These are phyloP conservation scores for Annulohypoxylon moriforme DNA, from an alignment of 495 filamentous ascomycete genomes.

Conservation along the genomic window DNA sequence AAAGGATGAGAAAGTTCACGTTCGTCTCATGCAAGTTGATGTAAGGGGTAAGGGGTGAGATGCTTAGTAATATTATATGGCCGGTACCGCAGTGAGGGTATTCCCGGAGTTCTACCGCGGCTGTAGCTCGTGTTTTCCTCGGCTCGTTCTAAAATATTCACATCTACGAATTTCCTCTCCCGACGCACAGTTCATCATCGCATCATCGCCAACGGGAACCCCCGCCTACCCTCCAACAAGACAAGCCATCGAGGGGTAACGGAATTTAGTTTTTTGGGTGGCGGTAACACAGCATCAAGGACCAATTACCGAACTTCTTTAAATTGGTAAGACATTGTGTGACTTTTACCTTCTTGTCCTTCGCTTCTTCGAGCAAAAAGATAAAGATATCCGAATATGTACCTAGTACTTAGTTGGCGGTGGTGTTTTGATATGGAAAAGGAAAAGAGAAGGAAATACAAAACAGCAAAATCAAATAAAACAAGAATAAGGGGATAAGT, in stretches of 20 bases:
- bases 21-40: background rate
- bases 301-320: constrained; percentile 16
- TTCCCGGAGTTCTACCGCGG: constrained; percentile 4
- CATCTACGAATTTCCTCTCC: constrained; percentile 49
- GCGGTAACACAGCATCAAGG: constrained; percentile 41
- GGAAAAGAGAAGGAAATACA: background rate
- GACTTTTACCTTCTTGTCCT: background rate
- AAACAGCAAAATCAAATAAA: background rate
- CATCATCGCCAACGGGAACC: constrained; percentile 21
- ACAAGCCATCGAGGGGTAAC: constrained; percentile 13
- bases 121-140: background rate
- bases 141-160: constrained; percentile 44
- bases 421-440: background rate
- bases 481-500: background rate
- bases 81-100: too few relatives aligned
- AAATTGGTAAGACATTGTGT: constrained; percentile 29
- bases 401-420: background rate
- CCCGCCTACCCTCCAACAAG: constrained; percentile 36
- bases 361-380: background rate
- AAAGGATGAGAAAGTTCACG: background rate
- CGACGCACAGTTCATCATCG: constrained; percentile 43
- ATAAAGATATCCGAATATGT: background rate
- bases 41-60: background rate
- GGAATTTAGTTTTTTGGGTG: constrained; percentile 10
- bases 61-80: background rate